phyloP scores from a whole-genome alignment of 345 rosid genomes.

The Salix viminalis region DNA sequence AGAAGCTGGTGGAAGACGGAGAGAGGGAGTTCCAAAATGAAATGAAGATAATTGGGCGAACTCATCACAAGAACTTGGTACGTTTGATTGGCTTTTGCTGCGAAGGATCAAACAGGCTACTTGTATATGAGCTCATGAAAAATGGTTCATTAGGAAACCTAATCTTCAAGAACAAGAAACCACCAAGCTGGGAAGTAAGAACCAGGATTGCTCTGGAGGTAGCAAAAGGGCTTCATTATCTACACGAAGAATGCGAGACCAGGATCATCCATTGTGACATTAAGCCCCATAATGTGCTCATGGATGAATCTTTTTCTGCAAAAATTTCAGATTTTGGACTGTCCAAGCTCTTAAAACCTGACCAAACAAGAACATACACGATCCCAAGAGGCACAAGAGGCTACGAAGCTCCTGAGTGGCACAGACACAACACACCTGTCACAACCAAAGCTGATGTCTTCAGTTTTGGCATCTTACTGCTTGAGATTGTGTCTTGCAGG shows the following conservation, averaged over 20 bases:
- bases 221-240: conserved; percentile 5
- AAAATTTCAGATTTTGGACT: conserved; percentile 11
- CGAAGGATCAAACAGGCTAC: neutral
- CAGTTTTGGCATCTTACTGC: conserved; percentile 21
- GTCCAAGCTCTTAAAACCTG: conserved; percentile 8
- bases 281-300: conserved; percentile 7
- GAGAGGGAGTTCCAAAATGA: neutral
- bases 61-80: neutral
- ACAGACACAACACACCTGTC: neutral
- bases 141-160: neutral
- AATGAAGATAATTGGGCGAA: neutral
- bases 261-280: conserved; percentile 17
- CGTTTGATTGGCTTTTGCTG: neutral
- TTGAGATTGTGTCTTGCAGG: conserved; percentile 4
- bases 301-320: neutral
- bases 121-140: neutral
- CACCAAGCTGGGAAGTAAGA: neutral
- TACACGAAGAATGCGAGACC: conserved; percentile 13
- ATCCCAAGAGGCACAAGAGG: conserved; percentile 4
- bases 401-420: conserved; percentile 9
- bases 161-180: neutral
- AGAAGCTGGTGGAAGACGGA: neutral
- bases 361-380: conserved; percentile 15
- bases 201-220: neutral
- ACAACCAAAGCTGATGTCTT: conserved; percentile 16